phyloP scores from a whole-genome alignment of 2,329 filamentous ascomycete genomes.

The Coniochaeta sp. region DNA sequence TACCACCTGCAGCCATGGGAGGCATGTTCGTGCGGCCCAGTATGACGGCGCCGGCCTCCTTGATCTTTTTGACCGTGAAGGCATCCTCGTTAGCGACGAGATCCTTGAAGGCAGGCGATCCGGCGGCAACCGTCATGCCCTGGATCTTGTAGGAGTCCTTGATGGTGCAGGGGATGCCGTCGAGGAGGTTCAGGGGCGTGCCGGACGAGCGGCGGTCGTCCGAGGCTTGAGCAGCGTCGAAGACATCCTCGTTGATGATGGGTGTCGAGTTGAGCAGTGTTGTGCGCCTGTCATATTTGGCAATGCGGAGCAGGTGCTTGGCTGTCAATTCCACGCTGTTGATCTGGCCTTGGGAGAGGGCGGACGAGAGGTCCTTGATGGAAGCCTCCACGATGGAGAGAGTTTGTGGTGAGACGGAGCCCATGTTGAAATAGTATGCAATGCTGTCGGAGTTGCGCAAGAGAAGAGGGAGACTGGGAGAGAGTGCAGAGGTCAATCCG shows the following conservation, averaged over 20 bases:
- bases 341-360: conserved; percentile 28
- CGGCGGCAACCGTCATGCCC: conserved; percentile 44
- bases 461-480: too few relatives aligned
- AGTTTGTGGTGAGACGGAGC: neutral
- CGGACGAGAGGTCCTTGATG: conserved; percentile 34
- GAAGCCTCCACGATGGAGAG: conserved; percentile 32
- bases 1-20: conserved; percentile 51
- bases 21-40: conserved; percentile 54
- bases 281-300: conserved; percentile 34
- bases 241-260: conserved; percentile 35
- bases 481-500: too few relatives aligned
- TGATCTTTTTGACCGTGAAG: conserved; percentile 37
- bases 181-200: conserved; percentile 28
- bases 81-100: conserved; percentile 45
- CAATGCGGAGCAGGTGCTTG: conserved; percentile 39
- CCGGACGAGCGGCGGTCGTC: conserved; percentile 34
- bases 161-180: conserved; percentile 50
- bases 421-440: neutral
- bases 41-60: conserved; percentile 40
- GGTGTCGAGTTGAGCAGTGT: conserved; percentile 38
- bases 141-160: conserved; percentile 51
- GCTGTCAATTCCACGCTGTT: conserved; percentile 38
- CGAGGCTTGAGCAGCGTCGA: conserved; percentile 38
- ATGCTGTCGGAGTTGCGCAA: too few relatives aligned
- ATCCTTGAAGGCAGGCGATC: conserved; percentile 45